Base-by-base conservation (phyloP, 345 rosid genomes). In the Syzygium aromaticum region DNA sequence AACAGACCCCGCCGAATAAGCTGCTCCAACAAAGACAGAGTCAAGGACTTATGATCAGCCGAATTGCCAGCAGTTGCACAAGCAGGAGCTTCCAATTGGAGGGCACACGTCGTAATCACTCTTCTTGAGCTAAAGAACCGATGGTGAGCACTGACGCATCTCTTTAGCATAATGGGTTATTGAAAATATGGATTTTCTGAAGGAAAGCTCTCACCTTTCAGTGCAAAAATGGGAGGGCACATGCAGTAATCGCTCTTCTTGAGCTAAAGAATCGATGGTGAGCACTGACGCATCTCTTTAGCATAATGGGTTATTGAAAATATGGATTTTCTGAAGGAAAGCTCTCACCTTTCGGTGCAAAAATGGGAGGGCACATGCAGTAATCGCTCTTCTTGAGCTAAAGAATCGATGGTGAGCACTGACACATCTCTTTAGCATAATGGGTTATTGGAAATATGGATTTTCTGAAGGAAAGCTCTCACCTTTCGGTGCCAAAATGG, bases 1-100 rank as follows among this genome's bases (percentile, higher is more conserved):
- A 87, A 49, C 23, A 89, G 90, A 64, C 94, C 97, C 16, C 92
- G 89, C 46, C 85, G 52, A 86, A 91, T 86, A 64, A 96, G 94
- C 43, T 90, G 91, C 49, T 91, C 93, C 0, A 89, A 77, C 86
- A 94, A 89, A 23, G 95, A 93, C 87, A 94, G 63, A 89, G 91
- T 91, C 86, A 91, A 88, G 57, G 93, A 78, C 54, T 86, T 85
- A 59, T 92, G 95, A 90, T 90, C 91, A 52, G 30, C 54, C 28
- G 89, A 54, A 38, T 90, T 87, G 86, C 84, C 28, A 67, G 88
- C 46, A 52, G 85, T 23, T 54, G 86, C 67, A 73, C 57, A 27
- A 5, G 89, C 82, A 46, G 64, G 64, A 2, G 85, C 91, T 23
- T 93, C 92, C 23, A 87, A 84, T 0, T 90, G 87, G 83, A 89